These are phyloP conservation scores for Penicillium cataractarum DNA, from an alignment of 495 filamentous ascomycete species.

Conservation along the genomic window DNA sequence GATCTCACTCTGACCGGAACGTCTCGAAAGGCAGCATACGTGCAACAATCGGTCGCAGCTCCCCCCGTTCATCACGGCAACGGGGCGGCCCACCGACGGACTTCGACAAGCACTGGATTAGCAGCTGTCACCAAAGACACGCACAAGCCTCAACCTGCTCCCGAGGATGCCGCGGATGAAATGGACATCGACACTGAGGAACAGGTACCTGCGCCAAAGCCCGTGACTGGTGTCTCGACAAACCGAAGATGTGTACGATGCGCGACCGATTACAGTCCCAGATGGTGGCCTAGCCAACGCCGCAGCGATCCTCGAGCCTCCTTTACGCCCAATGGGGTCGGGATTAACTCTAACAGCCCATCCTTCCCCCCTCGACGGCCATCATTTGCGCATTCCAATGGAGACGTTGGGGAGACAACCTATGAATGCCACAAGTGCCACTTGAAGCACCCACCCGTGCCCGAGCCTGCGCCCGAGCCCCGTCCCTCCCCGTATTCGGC, in stretches of 20 bases:
- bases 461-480: slow-evolving; percentile 44
- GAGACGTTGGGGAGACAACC: slow-evolving; percentile 27
- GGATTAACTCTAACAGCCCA: slow-evolving; percentile 30
- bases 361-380: slow-evolving; percentile 31
- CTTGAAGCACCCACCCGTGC: slow-evolving; percentile 41
- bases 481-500: slow-evolving; percentile 40
- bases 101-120: slow-evolving; percentile 42
- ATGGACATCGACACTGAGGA: slow-evolving; percentile 45
- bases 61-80: slow-evolving; percentile 32
- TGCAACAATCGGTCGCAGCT: slow-evolving; percentile 53
- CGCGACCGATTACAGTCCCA: slow-evolving; percentile 42
- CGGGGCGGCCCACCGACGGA: slow-evolving; percentile 37
- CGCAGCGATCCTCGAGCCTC: slow-evolving; percentile 32
- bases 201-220: slow-evolving; percentile 23
- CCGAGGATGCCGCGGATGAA: slow-evolving; percentile 36
- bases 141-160: slow-evolving; percentile 30
- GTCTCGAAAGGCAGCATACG: slow-evolving; percentile 79
- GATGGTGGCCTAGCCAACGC: slow-evolving; percentile 48
- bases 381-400: slow-evolving; percentile 37
- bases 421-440: slow-evolving; percentile 60
- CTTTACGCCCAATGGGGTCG: slow-evolving; percentile 37
- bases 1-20: slow-evolving; percentile 89
- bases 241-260: slow-evolving; percentile 45
- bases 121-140: slow-evolving; percentile 30
- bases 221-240: slow-evolving; percentile 20